Conservation (phyloP, 371 early-diverging fungal genomes). For the Parasitella parasitica region DNA sequence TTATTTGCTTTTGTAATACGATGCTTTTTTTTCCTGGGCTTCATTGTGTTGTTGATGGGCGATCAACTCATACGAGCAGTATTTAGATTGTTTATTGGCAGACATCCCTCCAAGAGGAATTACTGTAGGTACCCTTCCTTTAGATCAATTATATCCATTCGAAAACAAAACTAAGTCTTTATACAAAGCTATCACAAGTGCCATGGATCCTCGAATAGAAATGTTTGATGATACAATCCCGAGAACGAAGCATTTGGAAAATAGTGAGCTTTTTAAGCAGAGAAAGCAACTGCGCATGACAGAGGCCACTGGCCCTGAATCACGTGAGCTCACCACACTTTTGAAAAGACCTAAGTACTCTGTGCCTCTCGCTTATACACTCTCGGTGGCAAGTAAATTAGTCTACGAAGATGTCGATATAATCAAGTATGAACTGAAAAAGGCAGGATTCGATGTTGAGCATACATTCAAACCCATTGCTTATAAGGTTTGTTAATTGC, state of each 20-base stretch:
- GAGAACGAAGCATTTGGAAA: slow-evolving; percentile 20
- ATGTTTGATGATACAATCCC: slow-evolving; percentile 33
- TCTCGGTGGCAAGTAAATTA: slow-evolving; percentile 54
- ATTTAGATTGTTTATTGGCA: slow-evolving; percentile 24
- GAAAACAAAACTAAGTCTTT: background rate
- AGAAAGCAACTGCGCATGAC: slow-evolving; percentile 20
- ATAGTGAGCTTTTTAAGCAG: slow-evolving; percentile 22
- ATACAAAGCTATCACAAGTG: slow-evolving; percentile 30
- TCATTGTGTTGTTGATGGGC: slow-evolving; percentile 27
- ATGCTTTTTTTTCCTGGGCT: slow-evolving; percentile 29
- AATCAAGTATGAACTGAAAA: slow-evolving; percentile 54
- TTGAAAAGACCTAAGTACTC: slow-evolving; percentile 46
- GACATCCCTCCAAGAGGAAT: slow-evolving; percentile 25
- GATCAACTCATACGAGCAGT: slow-evolving; percentile 28
- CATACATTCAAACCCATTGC: slow-evolving; percentile 55
- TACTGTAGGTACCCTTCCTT: slow-evolving; percentile 36
- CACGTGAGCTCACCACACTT: slow-evolving; percentile 11
- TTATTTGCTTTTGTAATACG: slow-evolving; percentile 23
- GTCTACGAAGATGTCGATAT: slow-evolving; percentile 60
- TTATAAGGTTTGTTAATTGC: slow-evolving; percentile 44
- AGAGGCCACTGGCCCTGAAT: slow-evolving; percentile 12
- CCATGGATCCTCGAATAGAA: slow-evolving; percentile 32
- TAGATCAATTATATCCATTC: background rate
- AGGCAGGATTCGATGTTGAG: slow-evolving; percentile 58
- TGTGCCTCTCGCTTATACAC: slow-evolving; percentile 52